These are phyloP conservation scores for Aspergillus funiculosus DNA, from an alignment of 495 filamentous ascomycete genomes.

Conservation along the genomic window DNA sequence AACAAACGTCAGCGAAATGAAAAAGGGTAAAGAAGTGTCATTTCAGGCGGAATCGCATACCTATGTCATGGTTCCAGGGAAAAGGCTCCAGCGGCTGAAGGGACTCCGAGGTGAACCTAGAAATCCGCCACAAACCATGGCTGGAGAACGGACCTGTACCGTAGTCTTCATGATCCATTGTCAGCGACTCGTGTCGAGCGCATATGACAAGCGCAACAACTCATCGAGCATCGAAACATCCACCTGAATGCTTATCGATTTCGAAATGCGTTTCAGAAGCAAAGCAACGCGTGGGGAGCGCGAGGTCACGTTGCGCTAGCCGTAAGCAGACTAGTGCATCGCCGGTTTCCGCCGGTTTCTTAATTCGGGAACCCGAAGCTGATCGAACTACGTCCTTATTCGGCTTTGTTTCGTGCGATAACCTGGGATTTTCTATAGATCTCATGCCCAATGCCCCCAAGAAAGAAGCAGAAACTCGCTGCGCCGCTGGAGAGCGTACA, in stretches of 20 bases:
- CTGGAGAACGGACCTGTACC: constrained; percentile 62
- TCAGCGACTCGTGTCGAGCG: constrained; percentile 10
- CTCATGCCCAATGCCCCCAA: constrained; percentile 61
- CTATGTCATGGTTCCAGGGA: constrained; percentile 32
- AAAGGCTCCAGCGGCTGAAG: constrained; percentile 36
- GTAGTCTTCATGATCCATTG: constrained; percentile 45
- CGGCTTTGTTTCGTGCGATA: not conserved
- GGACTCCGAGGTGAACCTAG: constrained; percentile 39
- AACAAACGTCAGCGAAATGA: no score
- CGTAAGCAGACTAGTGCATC: constrained; percentile 11
- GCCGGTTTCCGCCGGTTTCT: constrained; percentile 21
- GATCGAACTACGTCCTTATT: not conserved
- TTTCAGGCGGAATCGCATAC: constrained; percentile 22
- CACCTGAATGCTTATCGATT: constrained; percentile 13
- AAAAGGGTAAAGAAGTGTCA: not conserved
- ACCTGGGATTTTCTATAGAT: not conserved
- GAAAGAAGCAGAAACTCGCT: constrained; percentile 51
- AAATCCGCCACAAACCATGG: constrained; percentile 58
- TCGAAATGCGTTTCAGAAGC: not conserved
- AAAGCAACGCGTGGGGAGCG: constrained; percentile 22
- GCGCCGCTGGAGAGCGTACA: constrained; percentile 39
- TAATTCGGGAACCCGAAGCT: constrained; percentile 18
- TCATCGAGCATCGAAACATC: constrained; percentile 17
- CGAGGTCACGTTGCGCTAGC: constrained; percentile 21
- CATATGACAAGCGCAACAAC: not conserved